Conservation (phyloP, 352 stramenopile species). For the Pythium phragmitis region DNA sequence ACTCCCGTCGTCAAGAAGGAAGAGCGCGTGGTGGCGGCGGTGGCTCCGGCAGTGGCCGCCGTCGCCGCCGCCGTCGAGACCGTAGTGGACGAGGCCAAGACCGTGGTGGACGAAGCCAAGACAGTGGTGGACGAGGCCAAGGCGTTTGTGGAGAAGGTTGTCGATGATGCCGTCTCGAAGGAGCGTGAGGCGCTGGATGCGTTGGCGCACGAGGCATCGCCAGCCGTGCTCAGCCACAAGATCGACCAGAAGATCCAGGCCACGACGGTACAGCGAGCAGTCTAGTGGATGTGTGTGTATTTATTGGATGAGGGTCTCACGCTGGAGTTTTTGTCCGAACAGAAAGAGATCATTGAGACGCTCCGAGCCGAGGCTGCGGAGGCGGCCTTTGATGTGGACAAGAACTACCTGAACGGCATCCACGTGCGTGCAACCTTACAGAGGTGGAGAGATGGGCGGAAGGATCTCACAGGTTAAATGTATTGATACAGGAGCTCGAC, state of each 20-base stretch:
- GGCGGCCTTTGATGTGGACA: conserved; percentile 58
- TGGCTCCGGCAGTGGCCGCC: conserved; percentile 14
- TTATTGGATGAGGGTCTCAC: background rate
- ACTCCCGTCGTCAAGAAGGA: conserved; percentile 31
- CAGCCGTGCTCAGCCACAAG: conserved; percentile 40
- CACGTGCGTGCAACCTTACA: conserved; percentile 37
- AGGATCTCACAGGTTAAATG: background rate
- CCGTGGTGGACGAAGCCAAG: conserved; percentile 23
- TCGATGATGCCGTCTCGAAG: conserved; percentile 59
- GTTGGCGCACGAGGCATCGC: conserved; percentile 46
- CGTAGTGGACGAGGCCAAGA: conserved; percentile 29
- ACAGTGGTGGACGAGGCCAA: conserved; percentile 37
- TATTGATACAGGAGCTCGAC: conserved; percentile 53
- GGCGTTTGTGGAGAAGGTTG: conserved; percentile 52
- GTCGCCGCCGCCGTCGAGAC: conserved; percentile 1
- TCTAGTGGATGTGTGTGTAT: background rate
- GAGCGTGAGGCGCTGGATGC: conserved; percentile 62
- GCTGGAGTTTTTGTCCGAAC: conserved; percentile 10
- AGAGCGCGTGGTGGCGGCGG: conserved; percentile 24
- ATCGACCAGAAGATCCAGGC: conserved; percentile 68
- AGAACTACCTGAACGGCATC: conserved; percentile 72
- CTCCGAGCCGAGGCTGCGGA: conserved; percentile 61
- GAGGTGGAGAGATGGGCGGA: background rate
- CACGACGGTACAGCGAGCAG: conserved; percentile 41
- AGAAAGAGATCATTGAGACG: conserved; percentile 66